phyloP scores from a whole-genome alignment of 176 grass and related monocot genomes.

The Triticum aestivum region IWGSC_CS_RefSeq_v2.1 NC_057807.1:706583828-706584327 shows the following conservation, averaged over 20 bases:
- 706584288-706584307: background rate
- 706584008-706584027: background rate
- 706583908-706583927: conserved; percentile 48
- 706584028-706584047: background rate
- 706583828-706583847: conserved; percentile 63
- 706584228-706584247: background rate
- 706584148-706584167: too few relatives aligned
- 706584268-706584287: conserved; percentile 10
- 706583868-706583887: conserved; percentile 69
- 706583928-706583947: conserved; percentile 41
- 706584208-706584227: background rate
- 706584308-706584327: conserved; percentile 13
- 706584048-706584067: background rate
- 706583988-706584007: conserved; percentile 18
- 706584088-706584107: background rate
- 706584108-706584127: background rate
- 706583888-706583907: conserved; percentile 59
- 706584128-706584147: too few relatives aligned
- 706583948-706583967: conserved; percentile 70
- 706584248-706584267: conserved; percentile 15
- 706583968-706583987: conserved; percentile 65
- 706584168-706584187: background rate
- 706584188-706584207: conserved; percentile 2
- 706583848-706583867: conserved; percentile 85
- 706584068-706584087: background rate